Evolutionary conservation across 1,284 basidiomycete species (phyloP), one percentile per base, ranked within the genome.

Genomic region (Sporisorium exsertum): DNA sequence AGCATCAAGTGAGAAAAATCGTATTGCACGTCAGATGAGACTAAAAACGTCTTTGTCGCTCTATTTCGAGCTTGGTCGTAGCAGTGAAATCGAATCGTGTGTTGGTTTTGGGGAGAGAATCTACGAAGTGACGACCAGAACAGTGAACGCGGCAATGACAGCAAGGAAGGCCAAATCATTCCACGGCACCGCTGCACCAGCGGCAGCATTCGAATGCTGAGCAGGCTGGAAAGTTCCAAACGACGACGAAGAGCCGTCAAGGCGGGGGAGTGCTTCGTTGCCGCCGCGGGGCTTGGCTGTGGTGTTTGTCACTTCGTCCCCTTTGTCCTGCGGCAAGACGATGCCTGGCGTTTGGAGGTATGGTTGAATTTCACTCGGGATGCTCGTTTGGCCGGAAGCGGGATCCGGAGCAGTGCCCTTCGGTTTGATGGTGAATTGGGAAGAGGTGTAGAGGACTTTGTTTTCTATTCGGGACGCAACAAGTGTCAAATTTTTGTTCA

Each of bases 361-460:
- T 5, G 69, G 69, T 18, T 72, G 59, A 15, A 56, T 42, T 29
- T 63, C 1, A 42, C 51, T 56, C 16, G 65, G 50, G 40, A 76
- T 65, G 20, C 22, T 29, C 1, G 37, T 22, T 37, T 76, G 73
- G 12, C 56, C 58, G 1, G 68, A 71, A 12, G 64, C 60, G 9
- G 67, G 54, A 16, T 64, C 64, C 0, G 73, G 73, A 13, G 49
- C 15, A 1, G 64, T 55, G 8, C 58, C 62, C n/a, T 64, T 64
- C 7, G 68, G 57, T 42, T 68, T 64, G 58, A 76, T 68, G n/a
- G 3, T 3, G n/a, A 72, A 68, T 18, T 50, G 43, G 6, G 64
- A 29, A 0, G 67, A 67, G 9, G 54, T 71, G 55, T 67, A 68
- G 29, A 75, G 42, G 13, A 66, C 49, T 18, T 64, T 37, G 24